These are phyloP conservation scores for Venturia pyrina DNA, from an alignment of 2,329 filamentous ascomycete species.

Conservation along the genomic window DNA sequence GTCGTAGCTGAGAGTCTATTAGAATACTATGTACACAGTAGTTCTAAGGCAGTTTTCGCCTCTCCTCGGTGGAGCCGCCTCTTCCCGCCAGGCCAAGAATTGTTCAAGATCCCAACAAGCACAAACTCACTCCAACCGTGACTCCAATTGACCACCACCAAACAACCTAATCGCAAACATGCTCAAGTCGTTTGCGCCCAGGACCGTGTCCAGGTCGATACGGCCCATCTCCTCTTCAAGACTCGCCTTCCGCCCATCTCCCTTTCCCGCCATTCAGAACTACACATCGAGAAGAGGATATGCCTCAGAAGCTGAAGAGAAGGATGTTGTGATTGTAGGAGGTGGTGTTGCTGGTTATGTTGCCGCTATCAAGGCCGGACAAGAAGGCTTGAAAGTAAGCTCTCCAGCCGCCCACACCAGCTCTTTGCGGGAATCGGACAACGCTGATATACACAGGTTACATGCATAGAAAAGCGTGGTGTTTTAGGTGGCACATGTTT, in stretches of 20 bases:
- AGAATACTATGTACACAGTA: no score
- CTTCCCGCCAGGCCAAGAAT: neutral
- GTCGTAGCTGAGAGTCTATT: no score
- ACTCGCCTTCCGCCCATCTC: constrained; percentile 11
- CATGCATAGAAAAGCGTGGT: constrained; percentile 97
- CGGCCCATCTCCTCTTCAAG: neutral
- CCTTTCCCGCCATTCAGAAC: constrained; percentile 5
- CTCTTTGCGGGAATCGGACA: neutral
- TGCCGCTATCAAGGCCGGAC: constrained; percentile 96
- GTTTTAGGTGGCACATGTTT: constrained; percentile 91
- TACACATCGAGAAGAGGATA: constrained; percentile 6
- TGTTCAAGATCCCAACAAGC: neutral
- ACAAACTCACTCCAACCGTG: neutral
- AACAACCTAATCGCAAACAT: neutral
- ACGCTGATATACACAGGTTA: constrained; percentile 48
- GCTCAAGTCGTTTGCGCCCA: constrained; percentile 9
- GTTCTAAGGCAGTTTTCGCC: neutral
- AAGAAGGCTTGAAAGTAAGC: constrained; percentile 84
- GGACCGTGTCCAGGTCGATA: neutral
- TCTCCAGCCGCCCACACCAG: constrained; percentile 17
- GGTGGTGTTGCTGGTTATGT: constrained; percentile 98
- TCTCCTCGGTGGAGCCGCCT: neutral
- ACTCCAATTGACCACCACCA: neutral
- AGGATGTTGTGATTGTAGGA: constrained; percentile 95
- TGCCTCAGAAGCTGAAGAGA: constrained; percentile 57